Evolutionary conservation across 208 protist genomes (phyloP).

Genomic region (Endotrypanum monterogeii): DNA sequence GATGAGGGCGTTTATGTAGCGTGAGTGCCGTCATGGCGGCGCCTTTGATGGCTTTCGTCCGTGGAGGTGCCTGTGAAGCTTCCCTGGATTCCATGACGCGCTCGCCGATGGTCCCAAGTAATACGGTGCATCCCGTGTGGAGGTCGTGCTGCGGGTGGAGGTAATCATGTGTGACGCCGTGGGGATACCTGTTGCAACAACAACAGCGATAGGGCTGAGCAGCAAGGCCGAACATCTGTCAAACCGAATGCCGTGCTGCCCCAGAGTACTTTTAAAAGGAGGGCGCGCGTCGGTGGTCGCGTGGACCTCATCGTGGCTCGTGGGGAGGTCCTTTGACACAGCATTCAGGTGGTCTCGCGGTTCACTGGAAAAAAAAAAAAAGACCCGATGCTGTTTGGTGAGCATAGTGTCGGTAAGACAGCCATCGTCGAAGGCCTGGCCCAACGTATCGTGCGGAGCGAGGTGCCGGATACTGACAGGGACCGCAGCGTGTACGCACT

Average conservation of each 20-base stretch:
- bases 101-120: neutral
- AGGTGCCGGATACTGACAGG: constrained; percentile 92
- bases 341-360: constrained; percentile 96
- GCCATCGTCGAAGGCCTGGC: constrained; percentile 93
- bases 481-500: constrained; percentile 91
- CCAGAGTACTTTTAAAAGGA: constrained; percentile 94
- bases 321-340: constrained; percentile 98
- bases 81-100: neutral
- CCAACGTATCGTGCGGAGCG: constrained; percentile 92
- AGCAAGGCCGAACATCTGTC: constrained; percentile 82
- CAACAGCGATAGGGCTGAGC: constrained; percentile 30
- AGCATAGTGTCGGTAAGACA: constrained; percentile 94
- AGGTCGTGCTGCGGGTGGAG: constrained; percentile 11
- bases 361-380: constrained; percentile 99
- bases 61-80: neutral
- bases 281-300: constrained; percentile 94
- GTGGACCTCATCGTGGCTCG: constrained; percentile 99
- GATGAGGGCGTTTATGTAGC: constrained; percentile 18
- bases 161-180: constrained; percentile 55
- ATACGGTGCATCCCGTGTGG: neutral
- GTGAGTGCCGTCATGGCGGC: neutral
- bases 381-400: constrained; percentile 99
- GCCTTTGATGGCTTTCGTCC: neutral
- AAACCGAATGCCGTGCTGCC: constrained; percentile 88
- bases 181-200: constrained; percentile 28